Conservation (phyloP, 2,329 filamentous ascomycete species). For the Cercospora brassicicola region DNA sequence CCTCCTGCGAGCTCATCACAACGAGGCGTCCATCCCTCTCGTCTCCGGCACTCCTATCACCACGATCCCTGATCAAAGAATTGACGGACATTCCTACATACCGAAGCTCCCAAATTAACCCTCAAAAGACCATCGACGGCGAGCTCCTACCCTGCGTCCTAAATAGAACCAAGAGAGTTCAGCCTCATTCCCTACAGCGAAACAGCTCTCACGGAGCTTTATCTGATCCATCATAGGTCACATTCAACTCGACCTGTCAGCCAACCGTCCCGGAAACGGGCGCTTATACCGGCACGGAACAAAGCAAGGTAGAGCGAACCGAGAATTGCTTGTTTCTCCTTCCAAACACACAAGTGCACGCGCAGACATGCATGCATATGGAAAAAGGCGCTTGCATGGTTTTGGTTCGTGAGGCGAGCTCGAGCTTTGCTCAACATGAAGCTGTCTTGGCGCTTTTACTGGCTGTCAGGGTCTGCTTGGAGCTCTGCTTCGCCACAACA, state of each 20-base stretch:
- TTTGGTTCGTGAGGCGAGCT: not conserved
- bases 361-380: not conserved
- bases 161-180: not conserved
- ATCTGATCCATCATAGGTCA: not conserved
- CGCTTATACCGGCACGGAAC: not conserved
- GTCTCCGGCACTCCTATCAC: not conserved
- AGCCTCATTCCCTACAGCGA: not conserved
- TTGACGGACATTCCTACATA: not conserved
- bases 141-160: constrained; percentile 1
- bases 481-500: not conserved
- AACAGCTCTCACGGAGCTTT: constrained; percentile 3
- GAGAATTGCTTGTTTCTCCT: not conserved
- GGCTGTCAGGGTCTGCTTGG: not conserved
- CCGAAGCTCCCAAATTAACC: not conserved
- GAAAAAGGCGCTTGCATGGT: not conserved
- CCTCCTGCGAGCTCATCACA: constrained; percentile 2
- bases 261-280: not conserved
- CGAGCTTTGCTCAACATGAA: not conserved
- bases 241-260: not conserved
- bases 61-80: not conserved
- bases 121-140: not conserved
- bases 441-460: not conserved
- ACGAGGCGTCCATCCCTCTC: not conserved
- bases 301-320: not conserved
- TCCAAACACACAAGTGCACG: not conserved